Conservation (phyloP, 768 basidiomycete species). For the Tubosaeta brunneosetosa region DNA sequence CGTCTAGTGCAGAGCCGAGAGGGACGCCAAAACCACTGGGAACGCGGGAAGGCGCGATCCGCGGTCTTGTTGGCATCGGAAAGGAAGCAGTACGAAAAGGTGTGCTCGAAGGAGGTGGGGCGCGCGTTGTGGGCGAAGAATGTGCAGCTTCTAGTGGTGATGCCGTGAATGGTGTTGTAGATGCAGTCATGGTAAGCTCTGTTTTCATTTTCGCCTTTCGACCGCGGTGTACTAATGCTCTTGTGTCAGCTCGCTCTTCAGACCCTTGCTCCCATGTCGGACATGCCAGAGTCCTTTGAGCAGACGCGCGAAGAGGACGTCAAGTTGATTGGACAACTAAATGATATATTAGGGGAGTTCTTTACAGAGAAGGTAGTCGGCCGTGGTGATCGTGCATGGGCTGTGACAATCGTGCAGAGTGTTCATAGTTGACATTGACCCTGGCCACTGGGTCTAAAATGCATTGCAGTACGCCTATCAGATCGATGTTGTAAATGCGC, state of each 20-base stretch:
- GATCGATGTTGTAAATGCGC: neutral
- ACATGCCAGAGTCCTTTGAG: conserved; percentile 57
- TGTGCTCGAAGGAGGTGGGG: conserved; percentile 75
- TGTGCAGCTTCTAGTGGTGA: conserved; percentile 32
- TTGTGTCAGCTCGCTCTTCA: conserved; percentile 52
- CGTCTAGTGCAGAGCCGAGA: conserved; percentile 38
- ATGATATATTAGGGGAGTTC: conserved; percentile 53
- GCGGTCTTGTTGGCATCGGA: conserved; percentile 80
- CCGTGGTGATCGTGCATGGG: conserved; percentile 60
- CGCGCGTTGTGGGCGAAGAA: conserved; percentile 68
- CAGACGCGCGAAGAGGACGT: conserved; percentile 44
- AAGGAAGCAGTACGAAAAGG: conserved; percentile 83
- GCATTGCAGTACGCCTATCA: neutral
- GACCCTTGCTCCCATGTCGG: conserved; percentile 53
- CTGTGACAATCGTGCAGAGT: conserved; percentile 47
- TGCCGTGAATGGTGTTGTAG: conserved; percentile 45
- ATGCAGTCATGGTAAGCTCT: conserved; percentile 56
- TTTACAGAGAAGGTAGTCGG: conserved; percentile 50
- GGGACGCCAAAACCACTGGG: conserved; percentile 60
- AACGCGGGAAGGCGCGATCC: conserved; percentile 85
- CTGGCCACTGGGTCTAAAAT: neutral
- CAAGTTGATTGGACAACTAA: conserved; percentile 42
- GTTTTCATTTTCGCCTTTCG: neutral
- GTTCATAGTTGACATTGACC: conserved; percentile 13
- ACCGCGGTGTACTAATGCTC: neutral